Evolutionary conservation across 225 moss, liverwort and hornwort genomes (phyloP).

Genomic region (Rhytidiadelphus loreus): DNA sequence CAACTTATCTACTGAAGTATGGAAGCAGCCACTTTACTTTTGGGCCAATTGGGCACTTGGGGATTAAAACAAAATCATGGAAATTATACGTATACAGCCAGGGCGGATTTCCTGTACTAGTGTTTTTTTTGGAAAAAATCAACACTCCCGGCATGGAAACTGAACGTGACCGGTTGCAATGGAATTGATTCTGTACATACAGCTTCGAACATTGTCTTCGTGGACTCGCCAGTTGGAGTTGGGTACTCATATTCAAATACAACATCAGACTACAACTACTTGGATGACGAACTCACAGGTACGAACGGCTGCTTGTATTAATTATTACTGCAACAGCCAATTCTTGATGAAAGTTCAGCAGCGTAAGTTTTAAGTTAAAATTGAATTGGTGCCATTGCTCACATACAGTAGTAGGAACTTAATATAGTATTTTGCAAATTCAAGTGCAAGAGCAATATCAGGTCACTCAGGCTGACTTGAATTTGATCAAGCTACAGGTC

Average conservation of each 20-base stretch:
- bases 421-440: too few relatives aligned
- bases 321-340: background rate
- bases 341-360: background rate
- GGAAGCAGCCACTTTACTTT: background rate
- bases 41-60: background rate
- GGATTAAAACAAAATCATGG: background rate
- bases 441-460: too few relatives aligned
- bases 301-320: background rate
- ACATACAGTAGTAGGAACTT: too few relatives aligned
- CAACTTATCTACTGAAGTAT: background rate
- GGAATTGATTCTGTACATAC: constrained; percentile 2
- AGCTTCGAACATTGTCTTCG: constrained; percentile 67
- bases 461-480: too few relatives aligned
- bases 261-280: constrained; percentile 42
- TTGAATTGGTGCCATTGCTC: too few relatives aligned
- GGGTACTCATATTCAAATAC: constrained; percentile 82
- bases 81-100: background rate
- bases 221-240: constrained; percentile 86
- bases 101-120: background rate
- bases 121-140: too few relatives aligned
- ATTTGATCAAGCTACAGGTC: too few relatives aligned
- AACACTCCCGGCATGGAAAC: background rate
- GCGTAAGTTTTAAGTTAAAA: too few relatives aligned
- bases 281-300: constrained; percentile 65
- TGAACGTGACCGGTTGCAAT: background rate